Evolutionary conservation across 2,329 filamentous ascomycete species (phyloP), one percentile per base, ranked within the genome.

Genomic region (Exserohilum turcica): DNA sequence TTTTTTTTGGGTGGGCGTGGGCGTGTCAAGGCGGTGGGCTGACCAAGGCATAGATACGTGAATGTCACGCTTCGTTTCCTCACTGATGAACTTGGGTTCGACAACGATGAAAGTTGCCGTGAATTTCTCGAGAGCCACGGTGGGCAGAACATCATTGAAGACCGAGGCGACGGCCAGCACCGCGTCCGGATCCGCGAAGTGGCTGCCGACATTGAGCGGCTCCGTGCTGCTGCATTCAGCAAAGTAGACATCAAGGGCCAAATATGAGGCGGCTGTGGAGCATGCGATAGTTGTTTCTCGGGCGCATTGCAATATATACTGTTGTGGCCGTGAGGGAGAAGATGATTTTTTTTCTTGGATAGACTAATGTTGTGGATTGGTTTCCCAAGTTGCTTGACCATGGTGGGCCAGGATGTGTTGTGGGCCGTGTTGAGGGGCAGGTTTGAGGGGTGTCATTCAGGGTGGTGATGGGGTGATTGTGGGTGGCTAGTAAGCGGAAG

Each of bases 201-300:
- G 39, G 65, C 60, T 27, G 72, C 76, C 36, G 77, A 88, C 16
- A 96, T 97, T 75, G 91, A 97, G 72, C 74, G 78, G 47, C 85
- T 90, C 54, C 89, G 87, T 73, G 76, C 80, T 33, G 81, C 83
- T 58, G 93, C 93, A 43, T 95, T 96, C 77, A 84, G 86, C 70
- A 88, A 87, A 72, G 89, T 97, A 80, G 92, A 97, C 78, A 95
- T 97, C 80, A 97, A 97, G 80, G 92, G 93, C 70, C 93, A 97
- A 78, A 96, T 97, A 72, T 94, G 80, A 88, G 52, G 47, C 42
- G 78, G 86, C 18, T 21, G 15, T 29, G 29, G 43, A 53, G 43
- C 50, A 32, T 36, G 48, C 59, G 47, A 52, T 43, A 31, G 38
- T 5, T 52, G 57, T 39, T 31, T 24, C n/a, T 46, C 39, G 51